A percentile compares a stretch with the other conserved stretches of the same genome.
Conservation (phyloP, 441 rosid genomes). For the Flueggea neowawraea region DNA sequence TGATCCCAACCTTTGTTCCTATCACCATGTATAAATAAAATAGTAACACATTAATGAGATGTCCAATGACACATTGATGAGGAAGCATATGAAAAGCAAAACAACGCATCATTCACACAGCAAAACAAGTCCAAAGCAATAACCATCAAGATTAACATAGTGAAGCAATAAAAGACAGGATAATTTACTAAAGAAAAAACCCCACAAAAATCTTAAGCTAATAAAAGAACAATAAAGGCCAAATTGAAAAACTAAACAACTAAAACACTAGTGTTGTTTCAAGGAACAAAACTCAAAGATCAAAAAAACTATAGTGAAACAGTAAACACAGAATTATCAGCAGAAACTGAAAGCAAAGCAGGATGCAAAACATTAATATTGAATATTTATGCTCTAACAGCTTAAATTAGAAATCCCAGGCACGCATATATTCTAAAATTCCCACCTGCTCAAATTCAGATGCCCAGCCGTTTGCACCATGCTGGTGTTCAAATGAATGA, state of each 20-base stretch:
- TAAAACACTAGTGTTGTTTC: too few species aligned
- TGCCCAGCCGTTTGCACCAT: constrained; percentile 92
- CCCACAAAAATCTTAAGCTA: too few species aligned
- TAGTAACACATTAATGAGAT: not conserved
- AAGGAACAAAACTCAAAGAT: too few species aligned
- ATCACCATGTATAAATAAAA: constrained; percentile 11
- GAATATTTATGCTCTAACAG: too few species aligned
- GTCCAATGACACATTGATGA: not conserved
- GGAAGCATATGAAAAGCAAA: not conserved
- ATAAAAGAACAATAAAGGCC: too few species aligned
- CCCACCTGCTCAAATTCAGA: constrained; percentile 93
- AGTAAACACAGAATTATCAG: too few species aligned
- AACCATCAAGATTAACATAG: not conserved
- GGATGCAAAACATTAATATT: too few species aligned
- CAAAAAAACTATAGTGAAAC: too few species aligned
- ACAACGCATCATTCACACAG: not conserved
- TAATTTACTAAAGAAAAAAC: not conserved
- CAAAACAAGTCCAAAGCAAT: not conserved
- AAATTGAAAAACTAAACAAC: too few species aligned
- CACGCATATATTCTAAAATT: not conserved
- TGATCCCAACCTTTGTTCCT: constrained; percentile 79
- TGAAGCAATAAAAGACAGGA: not conserved
- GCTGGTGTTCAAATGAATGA: constrained; percentile 80
- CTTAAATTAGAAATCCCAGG: too few species aligned
- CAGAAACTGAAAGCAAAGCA: too few species aligned